Conservation (phyloP, 805 yeast genomes). For the Ogataea pini region DNA sequence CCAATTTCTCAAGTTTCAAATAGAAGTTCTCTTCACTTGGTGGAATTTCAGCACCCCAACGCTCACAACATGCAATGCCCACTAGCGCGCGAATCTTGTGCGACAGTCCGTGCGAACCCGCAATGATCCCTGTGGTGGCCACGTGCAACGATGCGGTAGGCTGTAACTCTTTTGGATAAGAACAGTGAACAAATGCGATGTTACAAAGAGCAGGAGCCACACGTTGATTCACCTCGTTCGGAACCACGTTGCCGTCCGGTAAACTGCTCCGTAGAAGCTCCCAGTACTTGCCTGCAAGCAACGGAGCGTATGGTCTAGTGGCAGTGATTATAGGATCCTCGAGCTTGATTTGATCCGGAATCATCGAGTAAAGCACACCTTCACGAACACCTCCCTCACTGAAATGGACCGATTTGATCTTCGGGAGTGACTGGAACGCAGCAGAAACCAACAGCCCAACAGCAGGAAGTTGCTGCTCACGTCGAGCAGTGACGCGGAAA, state of each 20-base stretch:
- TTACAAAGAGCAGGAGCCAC: constrained; percentile 73
- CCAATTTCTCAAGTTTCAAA: constrained; percentile 48
- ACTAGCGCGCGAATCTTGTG: constrained; percentile 70
- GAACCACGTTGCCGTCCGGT: constrained; percentile 53
- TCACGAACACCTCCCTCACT: constrained; percentile 80
- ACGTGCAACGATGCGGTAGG: constrained; percentile 72
- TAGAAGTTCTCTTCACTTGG: constrained; percentile 51
- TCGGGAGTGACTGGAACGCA: constrained; percentile 61
- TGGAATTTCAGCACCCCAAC: constrained; percentile 83
- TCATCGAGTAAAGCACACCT: constrained; percentile 65
- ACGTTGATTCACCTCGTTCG: constrained; percentile 56
- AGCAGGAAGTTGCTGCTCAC: constrained; percentile 69
- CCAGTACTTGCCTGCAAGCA: constrained; percentile 57
- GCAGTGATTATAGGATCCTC: constrained; percentile 74
- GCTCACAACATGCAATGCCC: constrained; percentile 72
- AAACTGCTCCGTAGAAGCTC: constrained; percentile 55
- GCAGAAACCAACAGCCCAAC: constrained; percentile 64
- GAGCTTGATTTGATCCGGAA: constrained; percentile 56
- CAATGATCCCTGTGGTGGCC: constrained; percentile 72
- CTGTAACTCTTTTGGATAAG: constrained; percentile 75
- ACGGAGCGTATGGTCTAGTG: constrained; percentile 70
- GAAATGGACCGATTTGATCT: constrained; percentile 61
- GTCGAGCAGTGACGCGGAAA: constrained; percentile 66
- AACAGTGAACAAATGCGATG: constrained; percentile 72
- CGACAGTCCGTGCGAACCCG: constrained; percentile 74